Evolutionary conservation across 192 early-diverging fungal genomes (phyloP).

Genomic region (Umbelopsis ramanniana): DNA sequence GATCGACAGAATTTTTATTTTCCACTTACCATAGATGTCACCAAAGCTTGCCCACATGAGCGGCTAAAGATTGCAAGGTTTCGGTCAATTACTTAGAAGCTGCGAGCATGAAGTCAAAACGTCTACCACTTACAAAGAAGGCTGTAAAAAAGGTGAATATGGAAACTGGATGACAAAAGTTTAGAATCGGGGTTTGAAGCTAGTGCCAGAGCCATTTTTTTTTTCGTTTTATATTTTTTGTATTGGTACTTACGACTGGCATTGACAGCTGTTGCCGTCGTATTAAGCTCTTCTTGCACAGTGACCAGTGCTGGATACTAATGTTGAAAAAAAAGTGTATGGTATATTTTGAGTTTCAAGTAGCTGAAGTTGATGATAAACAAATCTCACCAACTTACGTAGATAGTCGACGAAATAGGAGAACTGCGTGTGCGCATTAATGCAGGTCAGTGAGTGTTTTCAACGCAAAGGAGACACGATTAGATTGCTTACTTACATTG

Average conservation of each 20-base stretch:
- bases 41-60: slow-evolving; percentile 36
- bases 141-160: slow-evolving; percentile 37
- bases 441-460: too few species aligned
- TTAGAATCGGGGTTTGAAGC: neutral
- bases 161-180: slow-evolving; percentile 28
- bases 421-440: neutral
- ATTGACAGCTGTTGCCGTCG: slow-evolving; percentile 33
- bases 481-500: neutral
- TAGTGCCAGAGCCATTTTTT: neutral
- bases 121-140: slow-evolving; percentile 31
- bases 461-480: neutral
- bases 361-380: neutral
- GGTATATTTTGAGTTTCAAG: neutral
- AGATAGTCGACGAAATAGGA: slow-evolving; percentile 17
- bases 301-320: slow-evolving; percentile 38
- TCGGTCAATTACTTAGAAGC: neutral
- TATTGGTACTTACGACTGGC: slow-evolving; percentile 28
- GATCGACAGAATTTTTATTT: neutral
- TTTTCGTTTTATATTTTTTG: too few species aligned
- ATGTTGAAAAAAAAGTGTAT: neutral
- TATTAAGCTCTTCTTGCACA: slow-evolving; percentile 30
- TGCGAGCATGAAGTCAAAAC: too few species aligned
- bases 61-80: slow-evolving; percentile 19
- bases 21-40: slow-evolving; percentile 25
- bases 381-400: slow-evolving; percentile 22